phyloP scores from a whole-genome alignment of 2,329 filamentous ascomycete species.

The Exophiala sp. region DNA sequence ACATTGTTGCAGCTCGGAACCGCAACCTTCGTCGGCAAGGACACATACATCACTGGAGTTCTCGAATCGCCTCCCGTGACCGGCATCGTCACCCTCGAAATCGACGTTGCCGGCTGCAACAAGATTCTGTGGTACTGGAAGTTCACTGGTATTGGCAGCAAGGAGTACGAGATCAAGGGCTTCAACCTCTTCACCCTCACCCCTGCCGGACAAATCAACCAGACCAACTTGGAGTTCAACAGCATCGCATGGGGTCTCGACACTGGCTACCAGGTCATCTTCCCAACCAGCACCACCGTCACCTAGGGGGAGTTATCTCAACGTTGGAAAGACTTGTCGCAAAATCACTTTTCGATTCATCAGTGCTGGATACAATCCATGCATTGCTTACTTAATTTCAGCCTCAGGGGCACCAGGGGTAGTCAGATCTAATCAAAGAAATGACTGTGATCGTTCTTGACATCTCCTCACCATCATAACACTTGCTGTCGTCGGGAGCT shows the following conservation, averaged over 20 bases:
- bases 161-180: constrained; percentile 22
- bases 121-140: constrained; percentile 25
- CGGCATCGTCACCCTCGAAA: constrained; percentile 23
- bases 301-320: not conserved
- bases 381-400: too few relatives aligned
- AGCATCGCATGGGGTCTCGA: constrained; percentile 24
- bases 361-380: not conserved
- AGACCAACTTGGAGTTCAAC: constrained; percentile 23
- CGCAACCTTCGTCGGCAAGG: constrained; percentile 20
- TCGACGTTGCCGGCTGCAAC: constrained; percentile 20
- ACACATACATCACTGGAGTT: constrained; percentile 21
- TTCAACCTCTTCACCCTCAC: constrained; percentile 24
- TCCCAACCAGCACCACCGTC: constrained; percentile 2
- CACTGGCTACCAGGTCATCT: constrained; percentile 22
- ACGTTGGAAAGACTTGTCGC: not conserved
- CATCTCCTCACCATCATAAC: too few relatives aligned
- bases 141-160: constrained; percentile 21
- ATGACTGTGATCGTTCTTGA: too few relatives aligned
- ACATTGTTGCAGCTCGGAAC: constrained; percentile 17
- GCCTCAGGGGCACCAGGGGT: too few relatives aligned
- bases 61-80: constrained; percentile 16
- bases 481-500: too few relatives aligned
- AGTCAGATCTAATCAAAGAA: too few relatives aligned
- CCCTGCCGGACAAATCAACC: constrained; percentile 8
- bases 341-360: not conserved